phyloP scores from a whole-genome alignment of 2,329 filamentous ascomycete genomes.

The Aureobasidium uvarum region DNA sequence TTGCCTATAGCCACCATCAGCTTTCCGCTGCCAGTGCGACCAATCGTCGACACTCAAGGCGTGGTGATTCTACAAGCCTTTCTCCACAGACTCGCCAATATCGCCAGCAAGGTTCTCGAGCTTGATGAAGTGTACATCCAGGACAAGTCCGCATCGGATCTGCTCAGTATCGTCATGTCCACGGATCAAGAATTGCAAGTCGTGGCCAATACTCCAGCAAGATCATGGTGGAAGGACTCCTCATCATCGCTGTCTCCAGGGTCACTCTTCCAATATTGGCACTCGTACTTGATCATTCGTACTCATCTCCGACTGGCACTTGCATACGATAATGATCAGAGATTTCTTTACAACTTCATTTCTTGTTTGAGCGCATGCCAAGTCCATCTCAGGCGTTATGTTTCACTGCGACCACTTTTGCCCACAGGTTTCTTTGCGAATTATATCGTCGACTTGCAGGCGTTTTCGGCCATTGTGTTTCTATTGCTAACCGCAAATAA shows the following conservation, averaged over 20 bases:
- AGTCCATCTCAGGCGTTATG: neutral
- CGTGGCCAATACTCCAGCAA: slow-evolving; percentile 33
- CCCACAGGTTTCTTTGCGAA: slow-evolving; percentile 4
- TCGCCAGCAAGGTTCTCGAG: slow-evolving; percentile 34
- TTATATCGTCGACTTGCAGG: slow-evolving; percentile 10
- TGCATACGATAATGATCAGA: slow-evolving; percentile 4
- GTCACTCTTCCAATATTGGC: slow-evolving; percentile 4
- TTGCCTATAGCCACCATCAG: slow-evolving; percentile 38
- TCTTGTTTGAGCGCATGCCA: slow-evolving; percentile 17
- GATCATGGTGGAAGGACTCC: slow-evolving; percentile 30
- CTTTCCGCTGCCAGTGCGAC: slow-evolving; percentile 29
- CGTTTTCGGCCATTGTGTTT: slow-evolving; percentile 3
- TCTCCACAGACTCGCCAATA: slow-evolving; percentile 33
- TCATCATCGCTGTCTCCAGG: neutral
- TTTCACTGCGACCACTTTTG: neutral
- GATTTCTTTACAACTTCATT: slow-evolving; percentile 19
- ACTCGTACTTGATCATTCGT: slow-evolving; percentile 1
- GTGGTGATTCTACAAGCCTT: slow-evolving; percentile 32
- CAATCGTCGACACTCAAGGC: slow-evolving; percentile 31
- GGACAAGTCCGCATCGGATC: slow-evolving; percentile 29
- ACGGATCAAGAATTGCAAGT: slow-evolving; percentile 34
- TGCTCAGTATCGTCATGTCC: slow-evolving; percentile 33
- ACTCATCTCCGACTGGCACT: slow-evolving; percentile 16
- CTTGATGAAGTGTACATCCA: slow-evolving; percentile 32
- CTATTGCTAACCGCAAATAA: neutral